Base-by-base conservation (phyloP, 2,329 filamentous ascomycete species). In the Aspergillus pseudoglaucus region DNA sequence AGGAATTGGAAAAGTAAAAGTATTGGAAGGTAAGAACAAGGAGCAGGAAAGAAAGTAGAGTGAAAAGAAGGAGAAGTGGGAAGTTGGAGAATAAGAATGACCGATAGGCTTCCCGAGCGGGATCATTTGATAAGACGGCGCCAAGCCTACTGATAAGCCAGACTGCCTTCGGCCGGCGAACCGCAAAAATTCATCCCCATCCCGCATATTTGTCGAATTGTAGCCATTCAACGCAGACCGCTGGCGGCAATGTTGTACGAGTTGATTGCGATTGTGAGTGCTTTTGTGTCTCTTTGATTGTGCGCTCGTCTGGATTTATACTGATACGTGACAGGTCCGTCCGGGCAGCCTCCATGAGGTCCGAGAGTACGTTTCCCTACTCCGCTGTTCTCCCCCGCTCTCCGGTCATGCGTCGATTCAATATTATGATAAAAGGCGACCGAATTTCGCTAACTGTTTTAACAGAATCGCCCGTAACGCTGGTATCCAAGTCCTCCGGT, bases 301-400 rank as follows among this genome's bases (percentile, higher is more conserved):
- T 22, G 32, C 35, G 15, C 12, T 27, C 33, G 41, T 35, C 44
- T 44, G 7, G 12, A 22, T 40, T 27, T 41, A 49, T 27, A 57
- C 46, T 58, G 45, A 55, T 51, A 42, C 48, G 45, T 46, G 44
- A 47, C 66, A 97, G 93, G 90, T 95, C 75, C 91, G 93, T 65
- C 88, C 90, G 59, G 88, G 88, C 78, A 91, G 83, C 73, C 75
- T 96, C 66, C 76, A 79, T 66, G 91, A 97, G 79, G 90, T 96
- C 63, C 94, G 91, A 82, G 91, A 97, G 90, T 96, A 83, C 59
- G 80, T 75, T 58, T 48, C 53, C 53, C 54, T 50, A 49, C 22
- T 20, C 17, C 42, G 17, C 4, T 8, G 30, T 44, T 25, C 41
- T 22, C 30, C 14, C n/a, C 17, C 32, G 46, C 47, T 44, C 37